phyloP scores from a whole-genome alignment of 306 rosid species.

The Pueraria montana region DNA sequence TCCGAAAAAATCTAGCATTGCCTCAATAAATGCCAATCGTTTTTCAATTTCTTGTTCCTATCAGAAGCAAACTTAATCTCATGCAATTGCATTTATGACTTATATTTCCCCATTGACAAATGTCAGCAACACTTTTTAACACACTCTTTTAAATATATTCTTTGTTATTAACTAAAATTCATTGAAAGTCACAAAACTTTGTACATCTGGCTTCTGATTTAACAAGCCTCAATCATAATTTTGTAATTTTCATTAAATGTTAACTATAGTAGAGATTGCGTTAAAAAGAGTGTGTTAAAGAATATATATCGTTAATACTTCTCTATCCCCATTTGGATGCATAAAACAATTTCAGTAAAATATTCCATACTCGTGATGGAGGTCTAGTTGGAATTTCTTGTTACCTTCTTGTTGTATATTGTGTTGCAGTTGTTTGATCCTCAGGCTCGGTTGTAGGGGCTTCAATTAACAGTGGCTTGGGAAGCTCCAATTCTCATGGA shows the following conservation, averaged over 20 bases:
- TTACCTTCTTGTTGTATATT: not conserved
- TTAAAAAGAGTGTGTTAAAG: no score
- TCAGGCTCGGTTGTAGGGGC: not conserved
- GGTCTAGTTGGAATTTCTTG: slow-evolving; percentile 23
- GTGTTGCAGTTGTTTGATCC: slow-evolving; percentile 13
- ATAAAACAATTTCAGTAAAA: slow-evolving; percentile 1
- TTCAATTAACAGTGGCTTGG: not conserved
- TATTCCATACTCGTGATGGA: not conserved
- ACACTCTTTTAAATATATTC: not conserved
- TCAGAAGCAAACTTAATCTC: slow-evolving; percentile 19
- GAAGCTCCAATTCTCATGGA: not conserved
- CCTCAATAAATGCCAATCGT: slow-evolving; percentile 26
- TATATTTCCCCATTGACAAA: not conserved
- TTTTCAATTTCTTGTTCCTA: slow-evolving; percentile 1
- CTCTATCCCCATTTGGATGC: not conserved
- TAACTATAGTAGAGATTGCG: no score
- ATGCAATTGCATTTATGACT: not conserved
- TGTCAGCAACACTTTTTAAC: not conserved
- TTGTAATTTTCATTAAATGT: not conserved
- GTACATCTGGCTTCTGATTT: no score
- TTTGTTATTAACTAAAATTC: not conserved
- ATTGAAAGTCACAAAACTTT: not conserved
- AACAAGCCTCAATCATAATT: not conserved
- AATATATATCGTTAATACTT: not conserved
- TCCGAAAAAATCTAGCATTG: not conserved